Percentiles rank a stretch among this genome's conserved stretches.
These are phyloP conservation scores for Diaporthe amygdali DNA, from an alignment of 2,329 filamentous ascomycete species.

Conservation along the genomic window DNA sequence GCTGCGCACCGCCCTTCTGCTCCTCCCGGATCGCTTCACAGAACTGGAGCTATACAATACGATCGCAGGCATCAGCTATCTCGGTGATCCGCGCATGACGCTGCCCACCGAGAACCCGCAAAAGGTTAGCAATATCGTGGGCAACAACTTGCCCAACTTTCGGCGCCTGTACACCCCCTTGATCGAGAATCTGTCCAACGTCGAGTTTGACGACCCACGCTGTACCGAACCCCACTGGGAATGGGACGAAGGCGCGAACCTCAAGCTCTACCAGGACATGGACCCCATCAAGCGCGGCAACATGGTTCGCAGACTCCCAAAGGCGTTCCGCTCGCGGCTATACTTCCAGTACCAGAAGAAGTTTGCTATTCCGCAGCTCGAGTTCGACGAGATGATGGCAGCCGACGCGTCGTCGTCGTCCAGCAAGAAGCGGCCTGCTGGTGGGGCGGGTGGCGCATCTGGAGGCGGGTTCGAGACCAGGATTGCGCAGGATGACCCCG, in stretches of 20 bases:
- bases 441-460: background rate
- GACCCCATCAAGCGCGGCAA: conserved; percentile 88
- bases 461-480: conserved; percentile 86
- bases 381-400: conserved; percentile 86
- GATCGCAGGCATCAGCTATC: conserved; percentile 90
- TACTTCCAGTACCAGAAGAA: conserved; percentile 97
- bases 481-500: conserved; percentile 73
- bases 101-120: conserved; percentile 87
- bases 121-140: conserved; percentile 94
- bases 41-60: conserved; percentile 89
- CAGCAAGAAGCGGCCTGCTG: background rate
- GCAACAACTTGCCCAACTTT: conserved; percentile 90
- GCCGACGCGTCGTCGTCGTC: conserved; percentile 67
- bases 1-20: conserved; percentile 83
- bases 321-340: conserved; percentile 83
- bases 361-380: conserved; percentile 80
- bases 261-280: conserved; percentile 86
- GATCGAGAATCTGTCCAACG: conserved; percentile 88
- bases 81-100: conserved; percentile 95
- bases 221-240: conserved; percentile 66
- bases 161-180: conserved; percentile 88
- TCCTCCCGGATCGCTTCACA: conserved; percentile 83
- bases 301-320: conserved; percentile 92
- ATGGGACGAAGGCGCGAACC: conserved; percentile 66
- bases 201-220: conserved; percentile 73